These are phyloP conservation scores for Colletotrichum spinosum DNA, from an alignment of 2,329 filamentous ascomycete genomes.

Conservation along the genomic window DNA sequence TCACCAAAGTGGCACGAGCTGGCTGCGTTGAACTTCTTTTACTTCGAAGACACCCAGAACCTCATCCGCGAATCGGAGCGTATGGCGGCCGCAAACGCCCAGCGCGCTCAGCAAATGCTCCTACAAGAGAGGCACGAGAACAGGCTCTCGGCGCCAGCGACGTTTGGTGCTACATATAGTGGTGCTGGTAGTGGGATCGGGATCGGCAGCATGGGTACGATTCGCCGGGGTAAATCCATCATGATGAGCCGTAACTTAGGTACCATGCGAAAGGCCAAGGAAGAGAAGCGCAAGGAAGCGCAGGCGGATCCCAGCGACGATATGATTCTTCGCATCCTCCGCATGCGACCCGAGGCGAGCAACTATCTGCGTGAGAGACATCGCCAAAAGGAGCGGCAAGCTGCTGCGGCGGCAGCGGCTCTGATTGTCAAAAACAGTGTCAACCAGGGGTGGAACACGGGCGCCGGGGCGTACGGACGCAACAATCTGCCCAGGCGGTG, in stretches of 20 bases:
- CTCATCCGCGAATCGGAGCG: constrained; percentile 95
- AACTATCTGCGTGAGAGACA: constrained; percentile 90
- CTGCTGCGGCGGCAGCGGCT: constrained; percentile 89
- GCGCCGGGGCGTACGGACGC: constrained; percentile 57
- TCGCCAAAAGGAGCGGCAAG: constrained; percentile 92
- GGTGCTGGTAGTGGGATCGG: constrained; percentile 60
- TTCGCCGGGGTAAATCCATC: constrained; percentile 79
- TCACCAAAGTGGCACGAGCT: constrained; percentile 99
- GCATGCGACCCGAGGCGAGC: constrained; percentile 93
- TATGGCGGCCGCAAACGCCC: constrained; percentile 89
- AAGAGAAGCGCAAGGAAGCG: constrained; percentile 93
- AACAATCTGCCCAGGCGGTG: constrained; percentile 62
- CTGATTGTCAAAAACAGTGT: constrained; percentile 96
- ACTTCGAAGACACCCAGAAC: constrained; percentile 91
- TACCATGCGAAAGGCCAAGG: constrained; percentile 95
- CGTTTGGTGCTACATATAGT: constrained; percentile 62
- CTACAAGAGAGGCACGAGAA: constrained; percentile 55
- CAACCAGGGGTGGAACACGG: constrained; percentile 64
- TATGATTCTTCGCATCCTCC: constrained; percentile 94
- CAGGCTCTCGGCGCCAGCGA: constrained; percentile 74
- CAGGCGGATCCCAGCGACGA: constrained; percentile 98
- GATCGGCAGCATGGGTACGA: constrained; percentile 77
- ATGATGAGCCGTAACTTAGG: constrained; percentile 95
- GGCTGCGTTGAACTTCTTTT: constrained; percentile 97
- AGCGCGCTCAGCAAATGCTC: constrained; percentile 78